These are phyloP conservation scores for Entomortierella lignicola DNA, from an alignment of 192 early-diverging fungal genomes.

Conservation along the genomic window DNA sequence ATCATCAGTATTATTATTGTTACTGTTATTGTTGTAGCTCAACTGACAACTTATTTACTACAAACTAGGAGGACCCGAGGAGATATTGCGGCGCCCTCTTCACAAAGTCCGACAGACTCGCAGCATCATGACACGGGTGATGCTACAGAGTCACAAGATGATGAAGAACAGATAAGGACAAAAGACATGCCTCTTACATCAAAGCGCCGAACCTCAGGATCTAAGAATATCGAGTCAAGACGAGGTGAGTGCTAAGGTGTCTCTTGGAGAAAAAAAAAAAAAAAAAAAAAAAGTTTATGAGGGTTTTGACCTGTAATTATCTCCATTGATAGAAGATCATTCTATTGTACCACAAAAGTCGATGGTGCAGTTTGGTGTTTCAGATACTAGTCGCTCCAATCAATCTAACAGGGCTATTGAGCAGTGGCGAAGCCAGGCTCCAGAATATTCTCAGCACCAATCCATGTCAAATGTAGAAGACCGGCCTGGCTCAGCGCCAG, in stretches of 20 bases:
- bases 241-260: no score
- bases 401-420: not conserved
- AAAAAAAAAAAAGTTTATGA: no score
- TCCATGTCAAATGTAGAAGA: not conserved
- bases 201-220: constrained; percentile 28
- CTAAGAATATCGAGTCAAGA: constrained; percentile 5
- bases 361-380: no score
- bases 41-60: not conserved
- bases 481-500: not conserved
- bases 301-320: no score
- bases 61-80: constrained; percentile 15
- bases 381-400: not conserved
- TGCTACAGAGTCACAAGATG: constrained; percentile 15
- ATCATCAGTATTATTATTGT: no score
- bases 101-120: constrained; percentile 25
- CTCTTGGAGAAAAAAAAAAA: not conserved
- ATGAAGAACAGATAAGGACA: not conserved
- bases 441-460: constrained; percentile 2
- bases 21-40: no score
- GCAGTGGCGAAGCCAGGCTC: constrained; percentile 2
- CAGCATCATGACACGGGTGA: constrained; percentile 11
- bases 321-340: not conserved
- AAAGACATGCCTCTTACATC: constrained; percentile 3
- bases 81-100: constrained; percentile 12
- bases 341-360: not conserved